Percentiles rank a stretch among this genome's conserved stretches.
Conservation (phyloP, 2,329 filamentous ascomycete species). For the Grosmannia huntii region DNA sequence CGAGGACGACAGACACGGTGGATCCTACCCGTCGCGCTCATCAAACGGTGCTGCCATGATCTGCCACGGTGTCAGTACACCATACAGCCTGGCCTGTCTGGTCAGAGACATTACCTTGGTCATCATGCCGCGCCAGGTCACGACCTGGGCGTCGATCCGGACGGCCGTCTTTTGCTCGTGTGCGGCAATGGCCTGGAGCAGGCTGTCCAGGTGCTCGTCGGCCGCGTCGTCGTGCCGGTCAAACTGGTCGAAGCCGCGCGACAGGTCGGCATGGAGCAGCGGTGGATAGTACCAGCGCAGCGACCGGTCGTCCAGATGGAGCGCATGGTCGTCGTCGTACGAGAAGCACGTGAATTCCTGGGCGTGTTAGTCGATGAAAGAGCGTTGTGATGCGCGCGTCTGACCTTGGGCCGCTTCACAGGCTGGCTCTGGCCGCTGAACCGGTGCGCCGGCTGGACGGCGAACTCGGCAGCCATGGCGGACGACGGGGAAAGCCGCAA, state of each 20-base stretch:
- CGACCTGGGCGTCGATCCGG: conserved; percentile 61
- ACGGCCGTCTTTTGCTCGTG: conserved; percentile 57
- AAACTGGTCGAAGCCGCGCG: conserved; percentile 69
- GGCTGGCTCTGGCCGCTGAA: conserved; percentile 57
- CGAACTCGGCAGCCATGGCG: conserved; percentile 7
- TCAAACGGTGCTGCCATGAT: conserved; percentile 80
- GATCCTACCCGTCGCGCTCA: conserved; percentile 57
- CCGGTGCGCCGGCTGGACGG: conserved; percentile 51
- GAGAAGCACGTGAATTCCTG: conserved; percentile 90
- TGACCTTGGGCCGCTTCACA: conserved; percentile 61
- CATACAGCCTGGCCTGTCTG: no score
- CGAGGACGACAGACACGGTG: no score
- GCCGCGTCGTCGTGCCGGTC: conserved; percentile 61
- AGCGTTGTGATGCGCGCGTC: no score
- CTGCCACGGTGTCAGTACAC: conserved; percentile 27
- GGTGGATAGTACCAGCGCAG: conserved; percentile 83
- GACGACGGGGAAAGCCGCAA: not conserved
- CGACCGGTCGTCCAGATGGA: conserved; percentile 64
- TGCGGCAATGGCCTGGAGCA: conserved; percentile 62
- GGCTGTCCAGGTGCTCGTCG: conserved; percentile 80
- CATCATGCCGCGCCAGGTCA: conserved; percentile 98
- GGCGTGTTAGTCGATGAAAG: not conserved
- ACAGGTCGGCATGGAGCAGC: conserved; percentile 57
- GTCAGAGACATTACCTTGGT: conserved; percentile 56
- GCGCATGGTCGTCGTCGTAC: conserved; percentile 72